Base-by-base conservation (phyloP, 1,139 yeast genomes). In the Blastobotrys proliferans region DNA sequence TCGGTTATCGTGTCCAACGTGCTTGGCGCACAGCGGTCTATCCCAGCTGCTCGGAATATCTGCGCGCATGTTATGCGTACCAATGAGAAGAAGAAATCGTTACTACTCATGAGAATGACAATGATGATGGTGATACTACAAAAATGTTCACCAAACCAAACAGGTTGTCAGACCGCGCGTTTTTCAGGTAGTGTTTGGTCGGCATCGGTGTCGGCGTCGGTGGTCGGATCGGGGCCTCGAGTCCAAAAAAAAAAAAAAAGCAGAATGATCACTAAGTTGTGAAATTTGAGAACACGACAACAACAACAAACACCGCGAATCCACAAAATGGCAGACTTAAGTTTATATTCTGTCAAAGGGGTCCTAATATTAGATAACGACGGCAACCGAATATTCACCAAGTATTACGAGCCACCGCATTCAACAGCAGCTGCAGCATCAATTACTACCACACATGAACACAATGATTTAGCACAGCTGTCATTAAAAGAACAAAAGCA, bases 321-420 rank as follows among this genome's bases (percentile, higher is more conserved):
- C 19, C 38, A 28, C 32, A 30, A 37, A 35, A 41, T 44, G 51
- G 41, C 49, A 39, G 60, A 54, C 39, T 50, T 56, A 27, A 53
- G 57, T 36, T 73, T 88, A 50, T 87, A 90, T 67, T 73, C 96
- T 10, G 77, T 88, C 40, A 75, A 82, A 36, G 90, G 95, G 3
- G 73, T 83, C 41, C 68, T 88, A 55, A 77, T 90, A 55, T 76
- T 92, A 55, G 97, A 90, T 64, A 78, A 73, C 55, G 83, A 83
- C 51, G 96, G 95, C 14, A 74, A 78, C 45, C 73, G 98, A 55
- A 67, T 92, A 41, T 85, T 76, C 59, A 82, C 95, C 52, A 90
- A 90, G 61, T 94, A 92, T 70, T 92, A 83, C 68, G 72, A 72
- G 51, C 75, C 83, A 31, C 86, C 86, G 21, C 81, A 77, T 54